phyloP scores from a whole-genome alignment of 2,329 filamentous ascomycete species.

The Colletotrichum horii region DNA sequence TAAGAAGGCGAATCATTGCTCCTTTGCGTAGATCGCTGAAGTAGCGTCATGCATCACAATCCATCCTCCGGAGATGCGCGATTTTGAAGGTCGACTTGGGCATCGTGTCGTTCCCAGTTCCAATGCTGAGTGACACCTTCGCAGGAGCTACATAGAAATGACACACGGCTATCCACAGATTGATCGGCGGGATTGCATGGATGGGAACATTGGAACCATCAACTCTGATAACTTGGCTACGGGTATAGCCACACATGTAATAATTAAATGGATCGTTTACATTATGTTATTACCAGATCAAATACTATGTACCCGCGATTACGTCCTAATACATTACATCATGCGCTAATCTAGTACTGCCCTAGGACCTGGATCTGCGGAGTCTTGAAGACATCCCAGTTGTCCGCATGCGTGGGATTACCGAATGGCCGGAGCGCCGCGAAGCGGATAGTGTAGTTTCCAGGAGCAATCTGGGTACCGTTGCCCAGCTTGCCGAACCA shows the following conservation, averaged over 20 bases:
- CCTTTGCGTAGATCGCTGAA: not conserved
- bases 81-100: not conserved
- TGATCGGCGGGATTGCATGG: not conserved
- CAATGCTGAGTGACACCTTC: accelerated
- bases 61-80: not conserved
- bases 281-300: conserved; percentile 4
- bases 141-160: accelerated
- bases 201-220: not conserved
- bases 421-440: conserved; percentile 46
- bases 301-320: not conserved
- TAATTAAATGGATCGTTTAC: not conserved
- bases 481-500: conserved; percentile 52
- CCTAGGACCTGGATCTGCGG: conserved; percentile 36
- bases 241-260: not conserved
- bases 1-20: not conserved
- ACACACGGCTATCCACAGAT: not conserved
- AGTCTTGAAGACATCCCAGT: conserved; percentile 45
- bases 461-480: conserved; percentile 43
- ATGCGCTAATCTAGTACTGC: conserved; percentile 16
- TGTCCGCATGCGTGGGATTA: conserved; percentile 41
- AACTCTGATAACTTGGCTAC: not conserved
- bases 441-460: conserved; percentile 46
- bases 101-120: not conserved
- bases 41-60: not conserved
- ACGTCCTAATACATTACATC: not conserved